These are phyloP conservation scores for Chlorella variabilis DNA, from an alignment of 163 green algal genomes.

Conservation along the genomic window DNA sequence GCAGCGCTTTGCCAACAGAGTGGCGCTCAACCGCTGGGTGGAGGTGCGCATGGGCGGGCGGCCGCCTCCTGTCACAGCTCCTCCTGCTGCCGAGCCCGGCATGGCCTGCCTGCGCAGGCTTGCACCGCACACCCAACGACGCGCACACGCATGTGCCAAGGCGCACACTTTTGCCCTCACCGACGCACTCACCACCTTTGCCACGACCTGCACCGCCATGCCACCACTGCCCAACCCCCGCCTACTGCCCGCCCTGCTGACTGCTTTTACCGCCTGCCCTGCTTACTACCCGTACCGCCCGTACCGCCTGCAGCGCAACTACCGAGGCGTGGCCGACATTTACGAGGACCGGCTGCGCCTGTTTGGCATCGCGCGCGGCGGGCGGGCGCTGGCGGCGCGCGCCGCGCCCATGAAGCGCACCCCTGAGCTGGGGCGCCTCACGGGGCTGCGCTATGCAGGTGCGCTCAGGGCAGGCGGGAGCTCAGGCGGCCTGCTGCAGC, in stretches of 20 bases:
- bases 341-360: constrained; percentile 64
- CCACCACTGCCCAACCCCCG: no score
- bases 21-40: constrained; percentile 33
- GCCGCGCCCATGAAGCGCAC: constrained; percentile 24
- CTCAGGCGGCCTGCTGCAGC: no score
- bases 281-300: no score
- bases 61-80: neutral
- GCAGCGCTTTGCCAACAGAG: constrained; percentile 65
- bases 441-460: constrained; percentile 40
- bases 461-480: no score
- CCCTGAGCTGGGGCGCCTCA: constrained; percentile 51
- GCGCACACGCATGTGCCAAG: no score
- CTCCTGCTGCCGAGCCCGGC: neutral
- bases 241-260: no score
- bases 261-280: neutral
- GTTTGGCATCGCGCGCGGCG: constrained; percentile 18
- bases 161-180: no score
- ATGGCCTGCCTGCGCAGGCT: neutral
- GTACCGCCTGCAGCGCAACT: neutral
- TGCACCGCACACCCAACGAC: no score
- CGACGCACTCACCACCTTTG: no score
- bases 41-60: no score
- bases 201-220: no score
- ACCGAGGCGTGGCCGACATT: constrained; percentile 14
- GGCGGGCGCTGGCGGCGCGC: neutral